Evolutionary conservation across 23 red algal genomes (phyloP).

Genomic region (Gracilaria vermiculophylla): DNA sequence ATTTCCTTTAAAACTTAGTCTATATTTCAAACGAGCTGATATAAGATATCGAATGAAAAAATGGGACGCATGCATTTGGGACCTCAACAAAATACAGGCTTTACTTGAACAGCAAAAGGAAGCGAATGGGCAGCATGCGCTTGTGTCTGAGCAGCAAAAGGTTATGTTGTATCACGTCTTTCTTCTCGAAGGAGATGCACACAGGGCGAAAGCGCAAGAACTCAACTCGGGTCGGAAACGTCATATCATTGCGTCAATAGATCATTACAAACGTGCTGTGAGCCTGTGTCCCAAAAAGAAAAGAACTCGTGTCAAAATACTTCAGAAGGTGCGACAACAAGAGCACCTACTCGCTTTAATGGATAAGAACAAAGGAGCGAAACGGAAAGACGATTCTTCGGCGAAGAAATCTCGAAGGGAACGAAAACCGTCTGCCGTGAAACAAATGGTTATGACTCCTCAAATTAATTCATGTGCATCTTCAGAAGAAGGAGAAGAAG

Average conservation of each 20-base stretch:
- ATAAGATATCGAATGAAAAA: background rate
- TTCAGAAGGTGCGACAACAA: background rate
- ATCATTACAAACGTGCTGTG: background rate
- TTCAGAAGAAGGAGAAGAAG: constrained; percentile 14
- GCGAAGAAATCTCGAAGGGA: background rate
- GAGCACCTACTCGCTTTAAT: background rate
- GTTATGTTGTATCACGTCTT: background rate
- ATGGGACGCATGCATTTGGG: constrained; percentile 13
- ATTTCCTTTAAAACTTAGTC: background rate
- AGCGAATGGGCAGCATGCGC: background rate
- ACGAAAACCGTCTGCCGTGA: background rate
- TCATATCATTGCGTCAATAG: background rate
- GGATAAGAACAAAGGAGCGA: background rate
- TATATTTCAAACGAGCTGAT: constrained; percentile 29
- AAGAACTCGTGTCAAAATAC: background rate
- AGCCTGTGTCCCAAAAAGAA: background rate
- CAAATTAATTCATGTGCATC: background rate
- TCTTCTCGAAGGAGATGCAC: constrained; percentile 8
- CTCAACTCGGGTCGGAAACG: background rate
- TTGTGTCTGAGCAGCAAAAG: background rate
- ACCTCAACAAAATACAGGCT: constrained; percentile 17
- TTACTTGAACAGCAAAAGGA: background rate
- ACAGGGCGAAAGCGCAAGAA: constrained; percentile 3
- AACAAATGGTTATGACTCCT: background rate
- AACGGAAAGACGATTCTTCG: background rate